A percentile compares a stretch with the other conserved stretches of the same genome.
These are phyloP conservation scores for Mitragyna speciosa DNA, from an alignment of 257 asterid species.

Conservation along the genomic window DNA sequence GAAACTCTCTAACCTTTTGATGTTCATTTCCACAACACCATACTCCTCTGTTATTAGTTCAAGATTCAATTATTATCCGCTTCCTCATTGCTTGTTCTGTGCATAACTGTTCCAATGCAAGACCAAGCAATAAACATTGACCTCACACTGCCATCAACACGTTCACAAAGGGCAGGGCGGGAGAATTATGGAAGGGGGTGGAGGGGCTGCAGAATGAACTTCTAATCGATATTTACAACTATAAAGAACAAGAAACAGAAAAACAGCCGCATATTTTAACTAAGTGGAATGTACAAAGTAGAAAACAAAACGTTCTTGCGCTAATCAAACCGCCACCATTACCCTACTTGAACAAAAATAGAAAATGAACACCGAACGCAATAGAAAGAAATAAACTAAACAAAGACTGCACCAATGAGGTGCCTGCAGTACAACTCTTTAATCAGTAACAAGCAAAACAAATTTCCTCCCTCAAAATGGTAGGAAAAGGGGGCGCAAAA, in stretches of 20 bases:
- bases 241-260: background rate
- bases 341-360: too few relatives aligned
- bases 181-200: too few relatives aligned
- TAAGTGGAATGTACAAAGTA: background rate
- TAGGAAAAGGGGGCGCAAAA: slow-evolving; percentile 23
- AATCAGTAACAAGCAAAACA: slow-evolving; percentile 19
- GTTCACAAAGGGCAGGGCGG: too few relatives aligned
- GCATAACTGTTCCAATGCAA: too few relatives aligned
- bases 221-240: background rate
- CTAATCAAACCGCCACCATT: background rate
- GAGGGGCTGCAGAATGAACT: background rate
- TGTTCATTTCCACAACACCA: too few relatives aligned
- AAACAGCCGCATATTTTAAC: background rate
- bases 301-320: background rate
- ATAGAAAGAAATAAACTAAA: background rate
- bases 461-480: slow-evolving; percentile 21
- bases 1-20: too few relatives aligned
- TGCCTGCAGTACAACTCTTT: slow-evolving; percentile 21
- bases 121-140: too few relatives aligned
- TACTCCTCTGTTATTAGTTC: too few relatives aligned
- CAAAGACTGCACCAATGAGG: background rate
- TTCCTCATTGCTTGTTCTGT: too few relatives aligned
- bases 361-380: background rate
- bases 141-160: background rate
- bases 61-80: too few relatives aligned